phyloP scores from a whole-genome alignment of 202 grass and related monocot genomes.

The Carex arenaria region DNA sequence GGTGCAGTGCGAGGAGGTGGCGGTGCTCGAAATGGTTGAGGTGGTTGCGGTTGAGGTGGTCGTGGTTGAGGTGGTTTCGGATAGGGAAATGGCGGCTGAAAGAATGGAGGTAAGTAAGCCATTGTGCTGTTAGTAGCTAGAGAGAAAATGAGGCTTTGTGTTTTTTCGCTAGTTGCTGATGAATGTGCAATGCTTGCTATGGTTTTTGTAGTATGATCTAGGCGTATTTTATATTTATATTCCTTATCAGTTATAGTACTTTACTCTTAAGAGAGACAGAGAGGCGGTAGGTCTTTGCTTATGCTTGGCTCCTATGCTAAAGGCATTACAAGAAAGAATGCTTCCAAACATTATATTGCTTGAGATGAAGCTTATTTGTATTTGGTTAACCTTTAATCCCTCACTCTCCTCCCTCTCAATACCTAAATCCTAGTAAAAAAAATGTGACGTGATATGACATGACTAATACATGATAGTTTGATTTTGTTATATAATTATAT shows the following conservation, averaged over 20 bases:
- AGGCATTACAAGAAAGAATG: slow-evolving; percentile 29
- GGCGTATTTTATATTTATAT: background rate
- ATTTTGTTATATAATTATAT: too few species aligned
- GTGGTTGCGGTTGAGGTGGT: slow-evolving; percentile 16
- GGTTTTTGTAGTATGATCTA: slow-evolving; percentile 18
- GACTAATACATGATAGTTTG: too few species aligned
- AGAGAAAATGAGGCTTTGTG: background rate
- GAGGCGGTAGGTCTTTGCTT: slow-evolving; percentile 15
- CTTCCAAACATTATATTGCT: slow-evolving; percentile 65
- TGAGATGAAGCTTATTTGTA: slow-evolving; percentile 31
- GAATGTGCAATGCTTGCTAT: background rate
- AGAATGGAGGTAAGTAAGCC: slow-evolving; percentile 36
- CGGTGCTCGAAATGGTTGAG: slow-evolving; percentile 13
- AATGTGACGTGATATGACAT: too few species aligned
- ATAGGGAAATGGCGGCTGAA: slow-evolving; percentile 28
- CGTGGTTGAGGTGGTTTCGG: slow-evolving; percentile 20
- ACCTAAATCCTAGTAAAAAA: background rate
- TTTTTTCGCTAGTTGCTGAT: background rate
- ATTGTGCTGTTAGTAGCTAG: slow-evolving; percentile 29
- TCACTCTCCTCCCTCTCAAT: background rate
- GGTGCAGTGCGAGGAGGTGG: background rate
- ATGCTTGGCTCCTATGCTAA: slow-evolving; percentile 82
- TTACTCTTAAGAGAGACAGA: background rate
- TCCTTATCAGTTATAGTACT: background rate
- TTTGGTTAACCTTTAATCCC: background rate